Conservation (phyloP, 179 eudicot genomes). For the Spinacia oleracea region DNA sequence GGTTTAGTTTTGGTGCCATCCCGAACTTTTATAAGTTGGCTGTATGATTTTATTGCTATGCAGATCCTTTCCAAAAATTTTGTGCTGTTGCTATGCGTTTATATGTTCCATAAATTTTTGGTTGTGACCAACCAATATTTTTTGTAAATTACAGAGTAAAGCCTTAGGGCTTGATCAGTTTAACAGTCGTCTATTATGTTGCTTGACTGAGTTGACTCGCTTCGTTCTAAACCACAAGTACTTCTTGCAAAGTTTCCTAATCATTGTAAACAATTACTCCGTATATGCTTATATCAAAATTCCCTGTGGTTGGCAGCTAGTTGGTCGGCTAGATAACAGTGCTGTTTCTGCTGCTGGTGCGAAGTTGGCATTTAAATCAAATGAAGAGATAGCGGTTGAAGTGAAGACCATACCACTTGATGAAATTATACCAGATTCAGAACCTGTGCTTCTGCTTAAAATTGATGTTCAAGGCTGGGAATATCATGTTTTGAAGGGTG, state of each 20-base stretch:
- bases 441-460: slow-evolving; percentile 71
- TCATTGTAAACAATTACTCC: neutral
- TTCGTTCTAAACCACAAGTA: neutral
- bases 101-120: too few relatives aligned
- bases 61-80: neutral
- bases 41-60: neutral
- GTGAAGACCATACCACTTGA: slow-evolving; percentile 77
- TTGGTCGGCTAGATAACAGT: slow-evolving; percentile 93
- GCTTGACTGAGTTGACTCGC: slow-evolving; percentile 1
- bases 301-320: slow-evolving; percentile 52
- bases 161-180: neutral
- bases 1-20: neutral
- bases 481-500: slow-evolving; percentile 87
- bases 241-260: neutral
- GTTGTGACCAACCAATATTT: neutral
- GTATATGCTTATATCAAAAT: neutral
- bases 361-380: slow-evolving; percentile 89
- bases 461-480: slow-evolving; percentile 99
- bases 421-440: slow-evolving; percentile 58
- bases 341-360: slow-evolving; percentile 93
- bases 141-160: neutral
- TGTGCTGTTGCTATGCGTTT: neutral
- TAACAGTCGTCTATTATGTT: neutral
- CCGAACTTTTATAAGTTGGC: neutral
- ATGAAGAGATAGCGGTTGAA: slow-evolving; percentile 80